A percentile compares a stretch with the other conserved stretches of the same genome.
These are phyloP conservation scores for Phytophthora sp. DNA, from an alignment of 352 stramenopile species.

Conservation along the genomic window DNA sequence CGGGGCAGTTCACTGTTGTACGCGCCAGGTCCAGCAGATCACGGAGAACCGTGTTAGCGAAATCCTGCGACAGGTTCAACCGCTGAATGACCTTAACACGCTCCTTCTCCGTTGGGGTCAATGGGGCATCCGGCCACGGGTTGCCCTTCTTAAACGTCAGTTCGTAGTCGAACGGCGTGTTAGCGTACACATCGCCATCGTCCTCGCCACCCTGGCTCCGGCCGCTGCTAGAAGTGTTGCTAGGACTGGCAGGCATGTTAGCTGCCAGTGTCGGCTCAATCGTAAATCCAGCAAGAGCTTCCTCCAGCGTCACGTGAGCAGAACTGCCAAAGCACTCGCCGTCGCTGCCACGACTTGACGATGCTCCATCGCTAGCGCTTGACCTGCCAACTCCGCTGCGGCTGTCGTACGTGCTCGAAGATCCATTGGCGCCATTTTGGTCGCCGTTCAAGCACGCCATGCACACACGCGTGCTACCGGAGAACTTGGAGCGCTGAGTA, in stretches of 20 bases:
- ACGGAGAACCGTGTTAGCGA: slow-evolving; percentile 73
- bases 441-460: slow-evolving; percentile 79
- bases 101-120: slow-evolving; percentile 56
- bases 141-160: slow-evolving; percentile 79
- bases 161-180: slow-evolving; percentile 67
- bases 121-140: slow-evolving; percentile 74
- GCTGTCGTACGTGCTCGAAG: slow-evolving; percentile 34
- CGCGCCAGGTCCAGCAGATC: slow-evolving; percentile 77
- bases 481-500: slow-evolving; percentile 38
- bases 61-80: slow-evolving; percentile 81
- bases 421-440: slow-evolving; percentile 33
- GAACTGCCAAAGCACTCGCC: slow-evolving; percentile 39
- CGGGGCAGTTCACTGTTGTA: slow-evolving; percentile 70
- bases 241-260: slow-evolving; percentile 31
- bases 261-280: slow-evolving; percentile 43
- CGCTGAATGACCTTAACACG: slow-evolving; percentile 64
- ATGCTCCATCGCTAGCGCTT: slow-evolving; percentile 29
- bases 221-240: slow-evolving; percentile 42
- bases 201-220: slow-evolving; percentile 43
- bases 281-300: slow-evolving; percentile 42
- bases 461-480: slow-evolving; percentile 61
- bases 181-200: slow-evolving; percentile 63
- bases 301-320: slow-evolving; percentile 44
- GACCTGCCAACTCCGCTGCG: slow-evolving; percentile 25
- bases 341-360: slow-evolving; percentile 38